Base-by-base conservation (phyloP, 164 flowering plant genomes). In the Warburgia ugandensis region DNA sequence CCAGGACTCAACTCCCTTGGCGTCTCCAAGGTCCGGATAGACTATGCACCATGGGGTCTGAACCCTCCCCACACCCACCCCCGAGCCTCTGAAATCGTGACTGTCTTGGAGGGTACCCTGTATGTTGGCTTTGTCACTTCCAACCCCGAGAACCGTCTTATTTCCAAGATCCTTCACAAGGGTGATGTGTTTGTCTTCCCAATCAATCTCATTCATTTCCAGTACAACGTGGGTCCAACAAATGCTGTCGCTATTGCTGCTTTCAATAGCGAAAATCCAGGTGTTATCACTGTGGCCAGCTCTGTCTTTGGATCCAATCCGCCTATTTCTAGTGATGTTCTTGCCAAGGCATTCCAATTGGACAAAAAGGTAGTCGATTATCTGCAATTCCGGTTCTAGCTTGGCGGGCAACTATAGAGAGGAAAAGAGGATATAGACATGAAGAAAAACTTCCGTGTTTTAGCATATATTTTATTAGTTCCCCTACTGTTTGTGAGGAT, bases 161-260 rank as follows among this genome's bases (percentile, higher is more conserved):
- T 44, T 16, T 31, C 23, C 0, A 55, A 55, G 50, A 14, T 30
- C 3, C 39, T 55, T 31, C 28, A 43, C 6, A 44, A 44, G 30
- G 41, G 57, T 20, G 58, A 55, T 23, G 58, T 55, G 29, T 44
- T 55, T 23, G 40, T 55, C 33, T 45, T 55, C 49, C 58, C 59
- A 7, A 35, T 31, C 8, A 43, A 43, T 21, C 50, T 55, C 16
- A 45, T 55, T 20, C 59, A 55, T 26, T 55, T 55, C 41, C 50
- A 55, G 17, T 26, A 20, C 25, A 55, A 55, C 25, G 14, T 45
- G 0, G 50, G 44, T 5, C 7, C 16, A 3, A 19, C 3, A 5
- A 10, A 44, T 6, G 50, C 50, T 13, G 44, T 55, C 2, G 51
- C 33, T 12, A 14, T 29, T 3, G 53, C 59, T 21, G 44, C n/a